Evolutionary conservation across 1,284 basidiomycete species (phyloP), one percentile per base, ranked within the genome.

Genomic region (Trametes hirsuta): DNA sequence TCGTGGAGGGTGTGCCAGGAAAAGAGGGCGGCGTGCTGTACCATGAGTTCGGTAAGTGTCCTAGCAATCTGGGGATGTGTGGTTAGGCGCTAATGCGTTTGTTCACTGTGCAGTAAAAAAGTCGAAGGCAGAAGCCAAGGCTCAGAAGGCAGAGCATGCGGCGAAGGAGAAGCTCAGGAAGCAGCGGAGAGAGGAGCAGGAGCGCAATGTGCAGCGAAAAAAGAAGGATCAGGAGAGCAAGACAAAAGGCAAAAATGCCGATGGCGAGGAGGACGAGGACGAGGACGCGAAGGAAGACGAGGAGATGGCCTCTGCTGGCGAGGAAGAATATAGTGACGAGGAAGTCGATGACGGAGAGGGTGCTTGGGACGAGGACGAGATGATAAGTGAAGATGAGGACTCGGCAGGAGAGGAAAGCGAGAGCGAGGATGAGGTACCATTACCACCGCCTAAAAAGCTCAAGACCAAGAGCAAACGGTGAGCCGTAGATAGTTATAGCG

Each of bases 1-100:
- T 99, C 63, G 87, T 90, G 18, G 96, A 98, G 75, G 95, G 96
- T n/a, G 79, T 94, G 8, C 93, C 94, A 3, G 94, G 94, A 9
- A 91, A 86, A 72, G 93, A 95, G 72, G 92, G 94, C 2, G 84
- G 84, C 66, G 94, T 97, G 1, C 88, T 98, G 46, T 96, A 91
- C 78, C 96, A 98, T 74, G 90, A 93, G 75, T 91, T 95, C 68
- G 90, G 94, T 93, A 66, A 67, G 88, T 79, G 10, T 10, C 2
- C 1, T 37, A 45, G 22, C 9, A 2, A 4, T 10, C 8, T 30
- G 37, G 2, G 11, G 15, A 1, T 37, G 12, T 12, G 11, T 11
- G 18, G 39, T 24, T 6, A 15, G 49, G 25, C 12, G 14, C 39
- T 51, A 21, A 25, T 42, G 14, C 34, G 24, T 14, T 15, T 37